Evolutionary conservation across 2,329 filamentous ascomycete species (phyloP).

Genomic region (Monosporascus sp.): DNA sequence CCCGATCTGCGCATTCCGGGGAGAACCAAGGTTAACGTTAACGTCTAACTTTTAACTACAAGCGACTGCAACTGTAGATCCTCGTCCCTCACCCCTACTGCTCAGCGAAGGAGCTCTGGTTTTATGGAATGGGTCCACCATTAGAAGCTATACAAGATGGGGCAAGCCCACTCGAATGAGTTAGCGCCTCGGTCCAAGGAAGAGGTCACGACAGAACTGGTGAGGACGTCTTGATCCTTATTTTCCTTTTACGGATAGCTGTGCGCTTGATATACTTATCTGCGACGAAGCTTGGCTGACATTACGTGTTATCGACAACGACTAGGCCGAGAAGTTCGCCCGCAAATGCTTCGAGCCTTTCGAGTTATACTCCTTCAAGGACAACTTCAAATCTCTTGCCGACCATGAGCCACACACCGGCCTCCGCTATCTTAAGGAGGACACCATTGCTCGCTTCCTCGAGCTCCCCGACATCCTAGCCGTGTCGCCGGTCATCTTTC

Average conservation of each 20-base stretch:
- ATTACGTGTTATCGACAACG: not conserved
- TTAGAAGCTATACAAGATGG: slow-evolving; percentile 35
- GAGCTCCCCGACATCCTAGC: slow-evolving; percentile 66
- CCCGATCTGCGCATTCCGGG: too few relatives aligned
- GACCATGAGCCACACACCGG: slow-evolving; percentile 49
- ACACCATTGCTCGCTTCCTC: slow-evolving; percentile 66
- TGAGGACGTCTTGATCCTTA: slow-evolving; percentile 26
- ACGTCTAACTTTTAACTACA: too few relatives aligned
- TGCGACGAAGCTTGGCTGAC: slow-evolving; percentile 2
- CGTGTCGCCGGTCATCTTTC: slow-evolving; percentile 64
- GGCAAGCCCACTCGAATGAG: slow-evolving; percentile 46
- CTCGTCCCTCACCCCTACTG: too few relatives aligned
- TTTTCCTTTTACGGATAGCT: not conserved
- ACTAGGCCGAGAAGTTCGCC: slow-evolving; percentile 57
- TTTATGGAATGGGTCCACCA: slow-evolving; percentile 1
- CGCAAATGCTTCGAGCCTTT: slow-evolving; percentile 66
- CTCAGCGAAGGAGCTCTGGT: too few relatives aligned
- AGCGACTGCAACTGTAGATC: too few relatives aligned
- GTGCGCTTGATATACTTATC: too few relatives aligned
- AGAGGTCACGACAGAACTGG: slow-evolving; percentile 46
- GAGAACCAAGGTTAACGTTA: too few relatives aligned
- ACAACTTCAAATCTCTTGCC: slow-evolving; percentile 66
- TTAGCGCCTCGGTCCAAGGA: slow-evolving; percentile 41
- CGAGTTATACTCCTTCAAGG: slow-evolving; percentile 68
- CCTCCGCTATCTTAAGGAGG: slow-evolving; percentile 64